These are phyloP conservation scores for Deakozyma indianensis DNA, from an alignment of 805 yeast genomes.

Conservation along the genomic window DNA sequence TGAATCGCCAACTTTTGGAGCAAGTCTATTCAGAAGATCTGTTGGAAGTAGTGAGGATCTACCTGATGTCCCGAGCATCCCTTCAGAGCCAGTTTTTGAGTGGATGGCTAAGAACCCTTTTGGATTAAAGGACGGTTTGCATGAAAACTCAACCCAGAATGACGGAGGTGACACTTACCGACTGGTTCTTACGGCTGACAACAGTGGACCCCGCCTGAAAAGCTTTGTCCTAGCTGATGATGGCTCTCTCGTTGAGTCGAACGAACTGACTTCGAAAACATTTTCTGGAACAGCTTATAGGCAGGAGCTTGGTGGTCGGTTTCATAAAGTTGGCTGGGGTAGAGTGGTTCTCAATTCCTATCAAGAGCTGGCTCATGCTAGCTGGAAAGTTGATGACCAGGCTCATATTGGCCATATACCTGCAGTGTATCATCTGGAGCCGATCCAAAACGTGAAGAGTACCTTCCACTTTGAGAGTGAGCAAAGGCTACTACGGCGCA, in stretches of 20 bases:
- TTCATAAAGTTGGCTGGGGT: background rate
- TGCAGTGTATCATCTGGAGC: background rate
- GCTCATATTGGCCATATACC: background rate
- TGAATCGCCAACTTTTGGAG: no score
- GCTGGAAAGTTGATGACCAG: background rate
- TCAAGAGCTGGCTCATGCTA: background rate
- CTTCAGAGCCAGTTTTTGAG: background rate
- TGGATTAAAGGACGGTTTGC: background rate
- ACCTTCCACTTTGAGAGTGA: background rate
- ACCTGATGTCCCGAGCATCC: no score
- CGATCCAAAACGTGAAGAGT: background rate
- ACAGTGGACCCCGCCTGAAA: background rate
- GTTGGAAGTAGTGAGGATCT: no score
- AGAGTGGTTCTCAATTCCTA: background rate
- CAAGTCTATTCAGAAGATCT: no score
- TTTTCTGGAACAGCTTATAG: background rate
- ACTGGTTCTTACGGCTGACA: background rate
- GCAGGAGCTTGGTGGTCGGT: background rate
- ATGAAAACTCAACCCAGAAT: background rate
- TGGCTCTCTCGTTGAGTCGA: background rate
- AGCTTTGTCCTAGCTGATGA: background rate
- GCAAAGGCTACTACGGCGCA: background rate
- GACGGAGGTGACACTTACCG: background rate
- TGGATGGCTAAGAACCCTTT: background rate
- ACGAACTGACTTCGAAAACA: background rate